A percentile compares a stretch with the other conserved stretches of the same genome.
Evolutionary conservation across 495 filamentous ascomycete genomes (phyloP).

Genomic region (Hypoxylon subgilvum): DNA sequence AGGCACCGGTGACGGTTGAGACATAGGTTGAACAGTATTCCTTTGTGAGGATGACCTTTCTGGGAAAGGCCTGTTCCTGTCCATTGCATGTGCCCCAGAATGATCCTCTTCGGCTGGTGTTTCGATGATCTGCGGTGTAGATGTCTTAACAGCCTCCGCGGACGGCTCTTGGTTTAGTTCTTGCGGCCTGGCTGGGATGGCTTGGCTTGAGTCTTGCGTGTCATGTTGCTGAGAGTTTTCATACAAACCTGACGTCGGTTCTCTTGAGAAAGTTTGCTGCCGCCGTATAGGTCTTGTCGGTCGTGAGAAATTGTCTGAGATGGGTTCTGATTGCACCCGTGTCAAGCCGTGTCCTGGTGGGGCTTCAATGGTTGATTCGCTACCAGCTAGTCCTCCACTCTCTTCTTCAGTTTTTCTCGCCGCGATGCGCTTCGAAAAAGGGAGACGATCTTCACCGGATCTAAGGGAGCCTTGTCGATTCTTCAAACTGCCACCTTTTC

Average conservation of each 20-base stretch:
- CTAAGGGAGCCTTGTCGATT: slow-evolving; percentile 70
- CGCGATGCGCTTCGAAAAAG: slow-evolving; percentile 76
- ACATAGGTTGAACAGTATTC: slow-evolving; percentile 21
- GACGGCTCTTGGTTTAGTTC: slow-evolving; percentile 30
- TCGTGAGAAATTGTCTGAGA: slow-evolving; percentile 63
- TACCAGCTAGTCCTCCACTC: slow-evolving; percentile 61
- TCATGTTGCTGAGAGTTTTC: slow-evolving; percentile 21
- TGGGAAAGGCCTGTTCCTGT: slow-evolving; percentile 46
- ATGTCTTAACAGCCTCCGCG: slow-evolving; percentile 31
- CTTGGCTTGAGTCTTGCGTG: slow-evolving; percentile 21
- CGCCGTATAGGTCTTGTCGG: slow-evolving; percentile 54
- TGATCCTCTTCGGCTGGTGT: slow-evolving; percentile 62
- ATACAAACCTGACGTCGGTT: slow-evolving; percentile 25
- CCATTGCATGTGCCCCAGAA: slow-evolving; percentile 28
- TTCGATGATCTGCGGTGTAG: slow-evolving; percentile 69
- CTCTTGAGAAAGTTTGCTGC: slow-evolving; percentile 51
- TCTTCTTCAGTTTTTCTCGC: slow-evolving; percentile 61
- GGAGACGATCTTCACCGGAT: slow-evolving; percentile 49
- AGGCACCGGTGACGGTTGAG: slow-evolving; percentile 33
- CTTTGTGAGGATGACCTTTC: slow-evolving; percentile 63
- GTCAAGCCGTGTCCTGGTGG: slow-evolving; percentile 62
- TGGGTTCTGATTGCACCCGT: slow-evolving; percentile 79
- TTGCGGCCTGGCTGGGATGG: slow-evolving; percentile 18
- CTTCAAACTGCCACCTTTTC: slow-evolving; percentile 78
- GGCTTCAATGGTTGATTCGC: slow-evolving; percentile 55